These are phyloP conservation scores for Phlyctochytrium bullatum DNA, from an alignment of 192 early-diverging fungal genomes.

Conservation along the genomic window DNA sequence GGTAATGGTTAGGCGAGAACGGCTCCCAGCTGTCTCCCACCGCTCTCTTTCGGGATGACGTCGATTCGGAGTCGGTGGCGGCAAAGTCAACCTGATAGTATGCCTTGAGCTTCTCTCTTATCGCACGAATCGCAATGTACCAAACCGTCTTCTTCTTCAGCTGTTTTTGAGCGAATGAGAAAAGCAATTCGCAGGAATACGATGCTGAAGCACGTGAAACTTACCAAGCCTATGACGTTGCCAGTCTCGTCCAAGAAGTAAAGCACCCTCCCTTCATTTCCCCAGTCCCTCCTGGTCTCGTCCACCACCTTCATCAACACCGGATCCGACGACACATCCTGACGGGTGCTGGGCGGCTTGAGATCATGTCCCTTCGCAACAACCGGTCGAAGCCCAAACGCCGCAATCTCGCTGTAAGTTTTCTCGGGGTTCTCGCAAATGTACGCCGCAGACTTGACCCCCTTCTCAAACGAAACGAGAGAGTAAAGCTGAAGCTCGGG, in stretches of 20 bases:
- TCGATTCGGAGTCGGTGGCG: not conserved
- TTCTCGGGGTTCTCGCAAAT: not conserved
- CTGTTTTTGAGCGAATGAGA: no score
- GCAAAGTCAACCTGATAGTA: not conserved
- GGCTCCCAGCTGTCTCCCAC: not conserved
- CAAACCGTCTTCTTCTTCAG: not conserved
- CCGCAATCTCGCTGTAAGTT: not conserved
- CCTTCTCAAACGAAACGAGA: not conserved
- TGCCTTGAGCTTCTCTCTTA: not conserved
- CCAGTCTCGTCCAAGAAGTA: not conserved
- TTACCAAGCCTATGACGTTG: not conserved
- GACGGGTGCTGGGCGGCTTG: not conserved
- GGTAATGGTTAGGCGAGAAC: not conserved
- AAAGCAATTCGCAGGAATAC: not conserved
- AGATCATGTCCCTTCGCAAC: not conserved
- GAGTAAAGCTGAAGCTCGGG: not conserved
- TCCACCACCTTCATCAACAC: not conserved
- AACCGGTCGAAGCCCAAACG: not conserved
- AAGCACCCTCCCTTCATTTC: constrained; percentile 2
- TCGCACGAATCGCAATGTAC: not conserved
- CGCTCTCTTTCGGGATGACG: no score
- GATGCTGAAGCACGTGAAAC: not conserved
- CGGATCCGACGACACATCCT: not conserved
- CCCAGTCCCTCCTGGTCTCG: not conserved
- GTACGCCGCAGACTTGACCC: not conserved